Evolutionary conservation across 345 rosid genomes (phyloP), one percentile per base, ranked within the genome.

Genomic region (Abelmoschus esculentus): DNA sequence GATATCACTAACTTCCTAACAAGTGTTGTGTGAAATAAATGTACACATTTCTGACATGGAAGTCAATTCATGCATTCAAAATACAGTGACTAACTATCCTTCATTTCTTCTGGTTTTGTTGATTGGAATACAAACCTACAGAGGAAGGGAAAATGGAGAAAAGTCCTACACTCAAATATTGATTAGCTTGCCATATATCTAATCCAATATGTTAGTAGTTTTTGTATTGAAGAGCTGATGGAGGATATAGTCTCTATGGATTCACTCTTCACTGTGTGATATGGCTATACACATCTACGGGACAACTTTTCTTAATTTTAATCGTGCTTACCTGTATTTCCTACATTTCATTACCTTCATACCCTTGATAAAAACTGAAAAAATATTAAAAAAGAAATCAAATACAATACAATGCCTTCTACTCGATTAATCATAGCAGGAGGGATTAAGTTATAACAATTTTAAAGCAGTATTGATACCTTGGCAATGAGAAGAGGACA

Each of bases 201-300:
- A 9, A 40, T 2, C 12, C 3, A 40, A 40, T 40, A 40, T 40
- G 46, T 6, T 84, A 85, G 83, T 75, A 82, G 85, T 76, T 82
- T n/a, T 40, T 36, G 82, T 78, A 82, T 83, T 70, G 78, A 78
- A 75, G 76, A 36, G 79, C 49, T 28, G 81, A 75, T 44, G 46
- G 62, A 6, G 67, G 75, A 70, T 64, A 72, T 64, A 68, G 49
- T 84, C 79, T 77, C 83, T 74, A 73, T 34, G 22, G 73, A 73
- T 78, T 79, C 72, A 76, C 78, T 80, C 81, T 74, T 75, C 81
- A 55, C 71, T 22, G 72, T 85, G 82, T 82, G 73, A 70, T 70
- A 61, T 68, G 71, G 83, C 86, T 82, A 80, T 85, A 81, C 86
- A 92, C 90, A 86, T 82, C 87, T 83, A 82, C 77, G 70, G 71